Conservation (phyloP, 345 rosid genomes). For the Pugionium cornutum region DNA sequence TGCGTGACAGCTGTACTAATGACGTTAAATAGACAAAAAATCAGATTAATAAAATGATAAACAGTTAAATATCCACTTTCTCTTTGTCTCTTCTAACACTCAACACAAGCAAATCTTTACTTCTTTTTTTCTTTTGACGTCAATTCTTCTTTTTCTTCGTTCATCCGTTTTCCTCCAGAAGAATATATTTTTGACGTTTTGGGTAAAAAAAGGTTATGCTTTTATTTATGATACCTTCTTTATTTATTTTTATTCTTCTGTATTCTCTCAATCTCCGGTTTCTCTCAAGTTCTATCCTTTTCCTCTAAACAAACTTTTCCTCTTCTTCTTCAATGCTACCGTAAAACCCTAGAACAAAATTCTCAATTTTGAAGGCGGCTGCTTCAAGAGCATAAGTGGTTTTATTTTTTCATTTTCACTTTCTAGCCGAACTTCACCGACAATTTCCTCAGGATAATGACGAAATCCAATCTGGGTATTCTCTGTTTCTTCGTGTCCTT, state of each 20-base stretch:
- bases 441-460: conserved; percentile 34
- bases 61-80: too few species aligned
- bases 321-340: conserved; percentile 38
- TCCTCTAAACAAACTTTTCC: neutral
- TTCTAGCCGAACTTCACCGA: conserved; percentile 5
- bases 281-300: conserved; percentile 27
- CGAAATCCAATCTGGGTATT: conserved; percentile 35
- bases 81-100: too few species aligned
- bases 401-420: conserved; percentile 3
- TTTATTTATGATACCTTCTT: conserved; percentile 29
- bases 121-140: conserved; percentile 2
- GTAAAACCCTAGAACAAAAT: conserved; percentile 16
- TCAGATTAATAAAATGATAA: too few species aligned
- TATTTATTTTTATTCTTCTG: neutral
- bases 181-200: conserved; percentile 26
- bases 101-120: conserved; percentile 10
- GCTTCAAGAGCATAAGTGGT: neutral
- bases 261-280: conserved; percentile 40
- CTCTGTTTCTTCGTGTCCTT: conserved; percentile 34
- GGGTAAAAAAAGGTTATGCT: conserved; percentile 16
- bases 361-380: neutral
- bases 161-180: conserved; percentile 22
- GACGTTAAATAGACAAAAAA: neutral
- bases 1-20: conserved; percentile 29
- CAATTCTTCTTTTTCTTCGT: conserved; percentile 13